Conservation (phyloP, 2,329 filamentous ascomycete genomes). For the Aspergillus viridinutans region DNA sequence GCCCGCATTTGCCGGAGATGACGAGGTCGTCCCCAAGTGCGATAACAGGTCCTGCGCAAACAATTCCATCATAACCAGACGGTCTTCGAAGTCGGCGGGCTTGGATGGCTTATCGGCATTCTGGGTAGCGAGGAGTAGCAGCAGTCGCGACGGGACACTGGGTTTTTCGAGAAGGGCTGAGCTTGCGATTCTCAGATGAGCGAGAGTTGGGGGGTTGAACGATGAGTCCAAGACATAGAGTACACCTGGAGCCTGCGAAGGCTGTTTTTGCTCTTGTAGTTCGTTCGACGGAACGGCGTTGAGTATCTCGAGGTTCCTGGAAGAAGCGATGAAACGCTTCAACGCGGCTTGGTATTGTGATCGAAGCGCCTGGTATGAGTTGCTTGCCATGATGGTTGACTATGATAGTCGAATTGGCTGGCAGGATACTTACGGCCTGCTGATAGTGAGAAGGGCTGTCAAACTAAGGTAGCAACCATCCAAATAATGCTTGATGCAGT, state of each 20-base stretch:
- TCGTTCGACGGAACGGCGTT: constrained; percentile 15
- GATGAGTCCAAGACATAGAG: constrained; percentile 63
- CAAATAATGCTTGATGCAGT: background rate
- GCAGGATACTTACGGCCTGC: background rate
- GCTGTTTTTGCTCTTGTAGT: background rate
- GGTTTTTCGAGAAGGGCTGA: constrained; percentile 46
- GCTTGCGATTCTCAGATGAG: constrained; percentile 54
- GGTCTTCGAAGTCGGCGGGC: constrained; percentile 46
- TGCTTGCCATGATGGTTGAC: constrained; percentile 8
- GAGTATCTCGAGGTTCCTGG: constrained; percentile 31
- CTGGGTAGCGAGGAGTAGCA: constrained; percentile 59
- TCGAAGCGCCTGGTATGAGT: constrained; percentile 29
- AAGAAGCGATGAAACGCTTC: constrained; percentile 41
- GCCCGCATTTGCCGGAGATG: constrained; percentile 6
- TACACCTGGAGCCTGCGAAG: constrained; percentile 19
- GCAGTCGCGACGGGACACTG: constrained; percentile 37
- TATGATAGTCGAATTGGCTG: background rate
- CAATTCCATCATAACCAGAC: constrained; percentile 47
- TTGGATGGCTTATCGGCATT: constrained; percentile 61
- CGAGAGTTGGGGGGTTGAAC: constrained; percentile 61
- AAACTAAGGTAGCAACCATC: background rate
- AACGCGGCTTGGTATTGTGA: constrained; percentile 38
- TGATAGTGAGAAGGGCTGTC: background rate
- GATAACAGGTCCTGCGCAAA: constrained; percentile 43
- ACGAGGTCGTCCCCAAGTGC: constrained; percentile 18